Evolutionary conservation across 2,329 filamentous ascomycete genomes (phyloP).

Genomic region (Cryphonectria japonica): DNA sequence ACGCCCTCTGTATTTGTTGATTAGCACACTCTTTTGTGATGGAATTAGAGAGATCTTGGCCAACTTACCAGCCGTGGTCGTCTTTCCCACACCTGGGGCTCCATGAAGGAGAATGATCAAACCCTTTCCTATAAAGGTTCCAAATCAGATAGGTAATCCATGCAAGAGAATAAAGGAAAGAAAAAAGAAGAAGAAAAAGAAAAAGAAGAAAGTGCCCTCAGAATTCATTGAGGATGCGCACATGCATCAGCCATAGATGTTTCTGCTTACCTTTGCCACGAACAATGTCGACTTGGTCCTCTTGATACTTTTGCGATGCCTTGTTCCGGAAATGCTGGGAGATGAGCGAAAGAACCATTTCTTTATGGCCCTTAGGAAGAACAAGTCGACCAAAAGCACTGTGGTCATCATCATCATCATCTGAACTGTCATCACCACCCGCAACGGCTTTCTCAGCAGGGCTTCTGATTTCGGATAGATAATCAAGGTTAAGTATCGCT

Average conservation of each 20-base stretch:
- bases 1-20: conserved; percentile 30
- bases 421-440: background rate
- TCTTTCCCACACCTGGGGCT: conserved; percentile 40
- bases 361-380: conserved; percentile 34
- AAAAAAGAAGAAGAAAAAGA: too few relatives aligned
- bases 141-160: too few relatives aligned
- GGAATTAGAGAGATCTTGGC: background rate
- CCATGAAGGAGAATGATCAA: conserved; percentile 41
- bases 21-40: background rate
- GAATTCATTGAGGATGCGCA: too few relatives aligned
- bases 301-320: conserved; percentile 14
- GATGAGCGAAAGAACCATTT: conserved; percentile 39
- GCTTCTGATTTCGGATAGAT: background rate
- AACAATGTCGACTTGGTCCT: conserved; percentile 38
- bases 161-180: too few relatives aligned
- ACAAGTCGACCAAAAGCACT: conserved; percentile 37
- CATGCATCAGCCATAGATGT: background rate
- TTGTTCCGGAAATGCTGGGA: conserved; percentile 40
- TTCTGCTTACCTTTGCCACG: conserved; percentile 38
- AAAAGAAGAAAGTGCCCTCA: too few relatives aligned
- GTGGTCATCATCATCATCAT: conserved; percentile 26
- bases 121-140: conserved; percentile 34
- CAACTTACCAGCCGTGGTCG: conserved; percentile 36
- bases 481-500: conserved; percentile 14
- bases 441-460: too few relatives aligned